Evolutionary conservation across 2,329 filamentous ascomycete genomes (phyloP).

Genomic region (Cephalotrichum gorgonifer): DNA sequence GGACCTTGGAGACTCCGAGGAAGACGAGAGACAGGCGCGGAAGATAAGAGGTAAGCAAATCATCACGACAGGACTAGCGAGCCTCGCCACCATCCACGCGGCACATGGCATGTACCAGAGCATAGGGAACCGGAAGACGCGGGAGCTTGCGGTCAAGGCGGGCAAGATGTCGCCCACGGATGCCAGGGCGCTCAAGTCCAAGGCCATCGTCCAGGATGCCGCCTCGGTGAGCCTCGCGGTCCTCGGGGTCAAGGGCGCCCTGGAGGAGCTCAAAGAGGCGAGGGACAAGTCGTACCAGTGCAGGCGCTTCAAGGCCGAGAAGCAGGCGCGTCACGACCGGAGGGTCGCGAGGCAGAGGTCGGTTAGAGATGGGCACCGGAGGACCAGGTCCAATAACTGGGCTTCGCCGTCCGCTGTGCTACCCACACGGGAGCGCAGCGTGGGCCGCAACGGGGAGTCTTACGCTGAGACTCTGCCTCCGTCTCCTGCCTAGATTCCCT

Average conservation of each 20-base stretch:
- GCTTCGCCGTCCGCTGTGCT: constrained; percentile 28
- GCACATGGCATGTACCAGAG: constrained; percentile 48
- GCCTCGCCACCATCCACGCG: constrained; percentile 50
- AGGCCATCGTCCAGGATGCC: constrained; percentile 45
- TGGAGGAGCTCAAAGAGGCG: constrained; percentile 46
- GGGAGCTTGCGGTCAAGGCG: constrained; percentile 42
- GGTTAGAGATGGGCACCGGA: constrained; percentile 7
- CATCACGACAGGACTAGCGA: constrained; percentile 44
- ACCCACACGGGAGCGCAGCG: not conserved
- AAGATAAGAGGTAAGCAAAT: constrained; percentile 55
- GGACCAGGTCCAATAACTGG: constrained; percentile 34
- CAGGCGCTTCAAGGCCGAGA: constrained; percentile 38
- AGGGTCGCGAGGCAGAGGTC: constrained; percentile 27
- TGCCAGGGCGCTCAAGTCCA: constrained; percentile 46
- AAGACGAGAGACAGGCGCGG: constrained; percentile 41
- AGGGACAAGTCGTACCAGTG: constrained; percentile 37
- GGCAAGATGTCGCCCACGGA: constrained; percentile 39
- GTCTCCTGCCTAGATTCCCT: not conserved
- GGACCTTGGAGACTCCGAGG: constrained; percentile 47
- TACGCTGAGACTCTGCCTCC: not conserved
- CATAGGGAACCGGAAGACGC: constrained; percentile 43
- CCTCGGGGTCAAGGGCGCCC: constrained; percentile 45
- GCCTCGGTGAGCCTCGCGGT: constrained; percentile 49
- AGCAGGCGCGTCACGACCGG: constrained; percentile 35
- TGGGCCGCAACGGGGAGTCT: not conserved